Evolutionary conservation across 1,139 yeast species (phyloP).

Genomic region (Zygoascus sp.): DNA sequence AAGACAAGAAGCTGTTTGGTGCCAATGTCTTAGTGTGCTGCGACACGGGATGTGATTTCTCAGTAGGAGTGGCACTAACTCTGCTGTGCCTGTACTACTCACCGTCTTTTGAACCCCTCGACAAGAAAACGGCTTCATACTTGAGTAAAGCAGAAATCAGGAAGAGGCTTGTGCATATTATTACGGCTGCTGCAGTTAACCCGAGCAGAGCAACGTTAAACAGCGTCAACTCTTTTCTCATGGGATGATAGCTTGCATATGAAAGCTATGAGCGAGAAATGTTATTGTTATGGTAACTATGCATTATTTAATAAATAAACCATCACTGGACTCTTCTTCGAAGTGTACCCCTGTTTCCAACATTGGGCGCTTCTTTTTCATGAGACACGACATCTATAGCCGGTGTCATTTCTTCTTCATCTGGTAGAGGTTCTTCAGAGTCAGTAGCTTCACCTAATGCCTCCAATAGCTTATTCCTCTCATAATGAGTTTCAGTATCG

Average conservation of each 20-base stretch:
- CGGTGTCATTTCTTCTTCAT: conserved; percentile 21
- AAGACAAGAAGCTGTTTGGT: conserved; percentile 14
- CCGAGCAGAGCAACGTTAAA: conserved; percentile 78
- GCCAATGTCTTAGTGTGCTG: conserved; percentile 46
- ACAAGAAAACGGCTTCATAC: conserved; percentile 20
- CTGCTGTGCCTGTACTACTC: conserved; percentile 48
- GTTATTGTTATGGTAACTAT: neutral
- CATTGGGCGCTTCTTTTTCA: conserved; percentile 6
- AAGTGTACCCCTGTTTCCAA: conserved; percentile 6
- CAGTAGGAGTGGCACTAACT: conserved; percentile 56
- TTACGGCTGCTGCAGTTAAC: conserved; percentile 48
- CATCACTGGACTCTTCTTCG: neutral
- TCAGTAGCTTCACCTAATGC: conserved; percentile 24
- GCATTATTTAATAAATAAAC: conserved; percentile 1
- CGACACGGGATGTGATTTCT: conserved; percentile 61
- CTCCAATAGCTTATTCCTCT: conserved; percentile 23
- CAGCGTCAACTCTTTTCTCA: conserved; percentile 29
- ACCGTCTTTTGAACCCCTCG: conserved; percentile 37
- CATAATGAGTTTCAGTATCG: conserved; percentile 25
- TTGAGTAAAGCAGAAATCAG: conserved; percentile 43
- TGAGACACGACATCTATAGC: conserved; percentile 20
- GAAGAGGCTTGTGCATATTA: conserved; percentile 51
- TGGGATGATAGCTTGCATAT: conserved; percentile 21
- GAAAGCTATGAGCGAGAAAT: neutral
- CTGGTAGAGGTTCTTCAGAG: conserved; percentile 4